These are phyloP conservation scores for Rhododendron mucronatum DNA, from an alignment of 148 eudicot species.

Conservation along the genomic window DNA sequence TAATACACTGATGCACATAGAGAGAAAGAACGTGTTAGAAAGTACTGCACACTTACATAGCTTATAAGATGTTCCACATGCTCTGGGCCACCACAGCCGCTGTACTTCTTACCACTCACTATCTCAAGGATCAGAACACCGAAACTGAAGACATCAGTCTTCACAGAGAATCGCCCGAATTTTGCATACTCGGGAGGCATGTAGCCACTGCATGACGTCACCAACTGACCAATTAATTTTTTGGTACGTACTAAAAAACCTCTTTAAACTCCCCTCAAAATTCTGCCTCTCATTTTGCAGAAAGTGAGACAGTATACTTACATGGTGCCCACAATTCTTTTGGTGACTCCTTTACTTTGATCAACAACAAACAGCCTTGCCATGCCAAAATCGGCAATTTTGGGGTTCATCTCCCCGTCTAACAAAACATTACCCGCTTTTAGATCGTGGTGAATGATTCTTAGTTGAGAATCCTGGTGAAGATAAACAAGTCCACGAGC, in stretches of 20 bases:
- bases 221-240: background rate
- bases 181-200: slow-evolving; percentile 45
- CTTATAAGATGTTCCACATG: slow-evolving; percentile 20
- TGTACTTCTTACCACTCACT: slow-evolving; percentile 36
- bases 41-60: slow-evolving; percentile 24
- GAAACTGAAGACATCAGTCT: slow-evolving; percentile 44
- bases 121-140: slow-evolving; percentile 41
- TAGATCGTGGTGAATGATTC: slow-evolving; percentile 38
- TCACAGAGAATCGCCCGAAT: slow-evolving; percentile 30
- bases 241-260: background rate
- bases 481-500: slow-evolving; percentile 35
- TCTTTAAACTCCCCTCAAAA: background rate
- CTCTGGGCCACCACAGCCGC: background rate
- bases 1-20: background rate
- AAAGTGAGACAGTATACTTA: slow-evolving; percentile 1
- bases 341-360: slow-evolving; percentile 24
- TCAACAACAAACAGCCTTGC: slow-evolving; percentile 34
- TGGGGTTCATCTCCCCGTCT: slow-evolving; percentile 31
- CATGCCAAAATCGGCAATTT: slow-evolving; percentile 48
- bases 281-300: background rate
- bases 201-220: slow-evolving; percentile 8
- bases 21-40: background rate
- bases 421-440: slow-evolving; percentile 38
- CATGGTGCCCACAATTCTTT: slow-evolving; percentile 31
- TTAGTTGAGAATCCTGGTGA: slow-evolving; percentile 33